These are phyloP conservation scores for Physcomitrium patens DNA, from an alignment of 225 moss, liverwort and hornwort genomes.

Conservation along the genomic window DNA sequence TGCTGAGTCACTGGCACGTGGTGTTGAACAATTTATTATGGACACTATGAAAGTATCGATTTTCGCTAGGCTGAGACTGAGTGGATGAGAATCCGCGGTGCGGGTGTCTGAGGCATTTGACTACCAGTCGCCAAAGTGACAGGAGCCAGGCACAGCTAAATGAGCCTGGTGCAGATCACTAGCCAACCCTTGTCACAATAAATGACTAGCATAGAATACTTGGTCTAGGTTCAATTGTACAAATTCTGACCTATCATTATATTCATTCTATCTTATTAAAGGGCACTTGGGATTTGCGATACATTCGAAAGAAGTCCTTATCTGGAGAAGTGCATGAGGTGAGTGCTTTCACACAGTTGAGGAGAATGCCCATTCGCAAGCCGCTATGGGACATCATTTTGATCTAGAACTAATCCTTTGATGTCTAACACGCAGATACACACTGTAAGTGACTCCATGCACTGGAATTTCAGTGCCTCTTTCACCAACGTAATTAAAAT, in stretches of 20 bases:
- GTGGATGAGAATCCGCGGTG: constrained; percentile 41
- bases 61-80: constrained; percentile 44
- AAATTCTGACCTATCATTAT: constrained; percentile 55
- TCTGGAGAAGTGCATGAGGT: constrained; percentile 66
- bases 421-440: constrained; percentile 38
- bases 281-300: constrained; percentile 78
- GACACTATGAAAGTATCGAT: constrained; percentile 35
- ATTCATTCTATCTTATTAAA: constrained; percentile 66
- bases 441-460: constrained; percentile 30
- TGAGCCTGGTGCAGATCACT: constrained; percentile 50
- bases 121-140: constrained; percentile 43
- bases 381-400: constrained; percentile 25
- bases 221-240: constrained; percentile 36
- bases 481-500: constrained; percentile 23
- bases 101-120: constrained; percentile 45
- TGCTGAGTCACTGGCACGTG: constrained; percentile 34
- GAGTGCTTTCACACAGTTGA: constrained; percentile 56
- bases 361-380: constrained; percentile 38
- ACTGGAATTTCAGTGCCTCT: constrained; percentile 16
- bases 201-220: constrained; percentile 25
- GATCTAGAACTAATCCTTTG: constrained; percentile 39
- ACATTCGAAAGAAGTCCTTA: constrained; percentile 66
- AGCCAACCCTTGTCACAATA: constrained; percentile 36
- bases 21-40: constrained; percentile 38
- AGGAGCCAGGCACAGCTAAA: constrained; percentile 39